Base-by-base conservation (phyloP, 179 eudicot species). In the Patellifolia procumbens region DNA sequence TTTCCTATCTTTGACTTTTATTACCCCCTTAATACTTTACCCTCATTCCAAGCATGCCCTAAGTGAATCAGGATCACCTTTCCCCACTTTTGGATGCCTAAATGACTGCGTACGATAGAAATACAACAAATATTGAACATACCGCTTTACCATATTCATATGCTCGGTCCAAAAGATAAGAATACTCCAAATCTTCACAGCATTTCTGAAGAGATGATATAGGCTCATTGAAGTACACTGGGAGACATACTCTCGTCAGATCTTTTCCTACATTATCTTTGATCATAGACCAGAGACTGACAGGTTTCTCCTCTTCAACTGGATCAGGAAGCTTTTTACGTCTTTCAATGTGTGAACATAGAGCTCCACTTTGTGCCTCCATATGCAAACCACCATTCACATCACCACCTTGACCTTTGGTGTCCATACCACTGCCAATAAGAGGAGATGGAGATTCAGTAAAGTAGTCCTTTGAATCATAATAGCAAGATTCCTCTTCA, bases 211-310 rank as follows among this genome's bases (percentile, higher is more conserved):
- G 90, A 42, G 98, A 89, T 51, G 98, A 94, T 77, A 90, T 86
- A 74, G 98, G 98, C 80, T 94, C 98, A 68, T 94, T 94, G 76
- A 94, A 94, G 83, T 89, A 94, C 59, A 94, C 98, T 29, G 98
- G 98, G 19, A 94, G 94, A 86, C 98, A 94, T 52, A 94, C 96
- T 59, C 97, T 87, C 0, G 97, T 90, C 39, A 94, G 89, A 85
- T 94, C 98, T 79, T 94, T 94, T 34, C 98, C 98, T 4, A 94
- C 91, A 83, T 89, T 94, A 81, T 94, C 97, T 83, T 94, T 94
- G 79, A 93, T 93, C 90, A 91, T 88, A 69, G 98, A 90, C 98
- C 98, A 93, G 59, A 94, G 91, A 78, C 97, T 89, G 59, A 92
- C 97, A 60, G 87, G 92, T 79, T 89, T 94, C 79, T 90, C 98